phyloP scores from a whole-genome alignment of 192 early-diverging fungal genomes.

The Funneliformis geosporum region DNA sequence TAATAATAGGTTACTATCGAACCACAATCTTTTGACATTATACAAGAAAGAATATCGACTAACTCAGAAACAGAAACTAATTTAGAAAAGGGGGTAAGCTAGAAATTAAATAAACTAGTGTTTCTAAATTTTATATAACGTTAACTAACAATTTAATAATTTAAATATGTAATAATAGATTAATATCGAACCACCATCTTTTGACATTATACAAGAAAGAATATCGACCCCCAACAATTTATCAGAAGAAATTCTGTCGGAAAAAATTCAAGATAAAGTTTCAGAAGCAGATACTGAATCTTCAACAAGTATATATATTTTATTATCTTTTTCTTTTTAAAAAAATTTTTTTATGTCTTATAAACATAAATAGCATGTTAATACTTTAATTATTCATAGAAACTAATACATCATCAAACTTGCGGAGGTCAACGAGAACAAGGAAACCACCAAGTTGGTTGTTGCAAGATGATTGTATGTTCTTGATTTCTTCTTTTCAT shows the following conservation, averaged over 20 bases:
- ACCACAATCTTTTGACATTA: neutral
- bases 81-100: neutral
- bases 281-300: conserved; percentile 2
- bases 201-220: neutral
- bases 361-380: neutral
- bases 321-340: neutral
- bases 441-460: conserved; percentile 1
- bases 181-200: neutral
- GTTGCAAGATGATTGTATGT: neutral
- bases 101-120: neutral
- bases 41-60: neutral
- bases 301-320: neutral
- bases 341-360: neutral
- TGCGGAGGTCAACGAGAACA: neutral
- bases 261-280: conserved; percentile 2
- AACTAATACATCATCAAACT: neutral
- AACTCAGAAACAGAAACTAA: too few species aligned
- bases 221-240: too few species aligned
- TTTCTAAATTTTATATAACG: neutral
- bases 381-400: neutral
- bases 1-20: neutral
- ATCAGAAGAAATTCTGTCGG: neutral
- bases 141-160: neutral
- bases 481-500: neutral
- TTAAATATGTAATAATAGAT: neutral